A percentile compares a stretch with the other conserved stretches of the same genome.
phyloP scores from a whole-genome alignment of 352 stramenopile genomes.

The Albugo laibachii region DNA sequence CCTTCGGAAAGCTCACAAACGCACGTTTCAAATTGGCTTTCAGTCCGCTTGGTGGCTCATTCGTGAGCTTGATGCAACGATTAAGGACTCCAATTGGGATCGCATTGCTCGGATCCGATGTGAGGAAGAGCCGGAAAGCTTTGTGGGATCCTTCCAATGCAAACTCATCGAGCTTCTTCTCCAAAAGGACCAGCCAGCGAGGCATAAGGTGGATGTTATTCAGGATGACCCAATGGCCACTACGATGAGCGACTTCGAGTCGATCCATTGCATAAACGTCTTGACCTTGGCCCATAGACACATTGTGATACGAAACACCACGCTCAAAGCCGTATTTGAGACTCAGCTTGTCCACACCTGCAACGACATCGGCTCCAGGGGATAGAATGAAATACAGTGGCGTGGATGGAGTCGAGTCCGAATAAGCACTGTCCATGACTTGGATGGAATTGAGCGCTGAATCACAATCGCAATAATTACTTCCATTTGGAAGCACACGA shows the following conservation, averaged over 20 bases:
- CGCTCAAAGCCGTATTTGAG: constrained; percentile 91
- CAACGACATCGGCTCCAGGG: constrained; percentile 89
- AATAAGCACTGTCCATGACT: constrained; percentile 90
- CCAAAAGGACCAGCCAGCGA: constrained; percentile 87
- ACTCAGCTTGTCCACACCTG: constrained; percentile 87
- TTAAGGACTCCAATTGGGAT: constrained; percentile 93
- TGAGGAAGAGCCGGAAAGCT: constrained; percentile 90
- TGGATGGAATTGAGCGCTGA: constrained; percentile 89
- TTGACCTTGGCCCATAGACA: constrained; percentile 95
- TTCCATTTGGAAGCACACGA: constrained; percentile 82
- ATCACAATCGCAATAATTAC: constrained; percentile 91
- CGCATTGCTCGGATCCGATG: constrained; percentile 81
- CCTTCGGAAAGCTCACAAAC: constrained; percentile 90
- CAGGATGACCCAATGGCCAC: constrained; percentile 95
- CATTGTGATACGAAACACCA: constrained; percentile 92
- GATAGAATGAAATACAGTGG: constrained; percentile 95
- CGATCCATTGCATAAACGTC: constrained; percentile 91
- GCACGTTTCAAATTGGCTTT: constrained; percentile 94
- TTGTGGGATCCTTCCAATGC: constrained; percentile 83
- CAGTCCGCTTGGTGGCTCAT: constrained; percentile 87
- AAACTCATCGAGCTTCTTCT: constrained; percentile 96
- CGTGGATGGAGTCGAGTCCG: constrained; percentile 87
- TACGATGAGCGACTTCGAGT: constrained; percentile 86
- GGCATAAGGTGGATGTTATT: constrained; percentile 98
- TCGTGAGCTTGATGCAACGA: constrained; percentile 93